These are phyloP conservation scores for Huiozyma sinensis DNA, from an alignment of 805 yeast genomes.

Conservation along the genomic window DNA sequence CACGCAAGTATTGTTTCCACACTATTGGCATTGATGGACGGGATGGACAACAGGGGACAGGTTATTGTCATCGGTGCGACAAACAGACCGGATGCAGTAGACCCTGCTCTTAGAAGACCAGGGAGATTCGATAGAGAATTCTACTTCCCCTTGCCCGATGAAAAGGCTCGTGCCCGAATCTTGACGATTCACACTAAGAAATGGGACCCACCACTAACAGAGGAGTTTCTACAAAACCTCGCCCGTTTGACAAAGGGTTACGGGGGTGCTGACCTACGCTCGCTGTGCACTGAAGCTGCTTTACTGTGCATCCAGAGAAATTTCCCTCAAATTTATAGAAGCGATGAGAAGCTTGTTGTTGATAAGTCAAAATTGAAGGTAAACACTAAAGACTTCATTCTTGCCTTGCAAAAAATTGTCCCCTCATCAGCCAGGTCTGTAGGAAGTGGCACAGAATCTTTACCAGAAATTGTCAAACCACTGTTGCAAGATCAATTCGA, in stretches of 20 bases:
- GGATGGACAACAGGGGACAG: conserved; percentile 98
- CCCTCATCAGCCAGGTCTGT: conserved; percentile 90
- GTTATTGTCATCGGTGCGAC: conserved; percentile 98
- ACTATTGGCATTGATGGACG: conserved; percentile 91
- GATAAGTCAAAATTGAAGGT: conserved; percentile 65
- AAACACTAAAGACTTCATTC: conserved; percentile 71
- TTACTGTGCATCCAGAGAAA: conserved; percentile 81
- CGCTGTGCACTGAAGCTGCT: conserved; percentile 93
- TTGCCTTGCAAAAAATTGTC: conserved; percentile 73
- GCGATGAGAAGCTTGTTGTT: conserved; percentile 61
- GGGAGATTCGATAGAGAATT: conserved; percentile 96
- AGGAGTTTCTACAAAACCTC: conserved; percentile 48
- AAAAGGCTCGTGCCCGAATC: conserved; percentile 67
- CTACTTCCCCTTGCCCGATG: conserved; percentile 87
- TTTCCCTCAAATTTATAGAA: conserved; percentile 83
- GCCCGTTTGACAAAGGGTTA: conserved; percentile 86
- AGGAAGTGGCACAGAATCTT: conserved; percentile 59
- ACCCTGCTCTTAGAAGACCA: conserved; percentile 93
- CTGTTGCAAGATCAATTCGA: conserved; percentile 44
- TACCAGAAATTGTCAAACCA: conserved; percentile 64
- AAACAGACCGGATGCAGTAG: conserved; percentile 95
- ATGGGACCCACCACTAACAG: conserved; percentile 70
- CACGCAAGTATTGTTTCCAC: conserved; percentile 97
- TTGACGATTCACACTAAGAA: conserved; percentile 75
- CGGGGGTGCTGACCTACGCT: conserved; percentile 95